Conservation (phyloP, 1,139 yeast species). For the Ogataea hybrid region DNA sequence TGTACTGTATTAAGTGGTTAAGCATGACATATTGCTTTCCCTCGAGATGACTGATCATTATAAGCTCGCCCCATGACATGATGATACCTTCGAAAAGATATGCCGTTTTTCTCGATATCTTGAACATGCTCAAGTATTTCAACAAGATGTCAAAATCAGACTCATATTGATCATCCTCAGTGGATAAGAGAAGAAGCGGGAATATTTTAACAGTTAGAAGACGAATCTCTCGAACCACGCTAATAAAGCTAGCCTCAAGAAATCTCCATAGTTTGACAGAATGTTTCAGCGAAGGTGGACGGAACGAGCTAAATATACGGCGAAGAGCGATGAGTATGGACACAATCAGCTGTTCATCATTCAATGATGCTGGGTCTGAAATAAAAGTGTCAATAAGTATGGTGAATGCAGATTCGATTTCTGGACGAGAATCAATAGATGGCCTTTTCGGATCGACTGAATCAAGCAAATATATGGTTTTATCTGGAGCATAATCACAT, state of each 20-base stretch:
- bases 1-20: slow-evolving; percentile 54
- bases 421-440: slow-evolving; percentile 11
- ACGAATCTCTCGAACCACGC: slow-evolving; percentile 50
- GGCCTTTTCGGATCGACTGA: slow-evolving; percentile 33
- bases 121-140: slow-evolving; percentile 37
- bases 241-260: slow-evolving; percentile 29
- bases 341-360: slow-evolving; percentile 32
- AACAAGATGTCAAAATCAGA: slow-evolving; percentile 39
- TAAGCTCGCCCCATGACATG: slow-evolving; percentile 58
- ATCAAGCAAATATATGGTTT: slow-evolving; percentile 22
- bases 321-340: slow-evolving; percentile 46
- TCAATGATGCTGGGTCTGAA: slow-evolving; percentile 9
- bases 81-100: slow-evolving; percentile 64
- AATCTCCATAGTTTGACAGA: slow-evolving; percentile 30
- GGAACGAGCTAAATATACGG: slow-evolving; percentile 48
- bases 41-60: slow-evolving; percentile 51
- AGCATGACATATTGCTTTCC: slow-evolving; percentile 62
- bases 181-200: slow-evolving; percentile 43
- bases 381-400: slow-evolving; percentile 28
- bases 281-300: slow-evolving; percentile 37
- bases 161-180: slow-evolving; percentile 36
- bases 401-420: slow-evolving; percentile 24
- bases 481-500: slow-evolving; percentile 37
- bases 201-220: slow-evolving; percentile 46
- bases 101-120: slow-evolving; percentile 30